A percentile compares a stretch with the other conserved stretches of the same genome.
These are phyloP conservation scores for Eimeria tenella DNA, from an alignment of 169 alveolate genomes.

Conservation along the genomic window DNA sequence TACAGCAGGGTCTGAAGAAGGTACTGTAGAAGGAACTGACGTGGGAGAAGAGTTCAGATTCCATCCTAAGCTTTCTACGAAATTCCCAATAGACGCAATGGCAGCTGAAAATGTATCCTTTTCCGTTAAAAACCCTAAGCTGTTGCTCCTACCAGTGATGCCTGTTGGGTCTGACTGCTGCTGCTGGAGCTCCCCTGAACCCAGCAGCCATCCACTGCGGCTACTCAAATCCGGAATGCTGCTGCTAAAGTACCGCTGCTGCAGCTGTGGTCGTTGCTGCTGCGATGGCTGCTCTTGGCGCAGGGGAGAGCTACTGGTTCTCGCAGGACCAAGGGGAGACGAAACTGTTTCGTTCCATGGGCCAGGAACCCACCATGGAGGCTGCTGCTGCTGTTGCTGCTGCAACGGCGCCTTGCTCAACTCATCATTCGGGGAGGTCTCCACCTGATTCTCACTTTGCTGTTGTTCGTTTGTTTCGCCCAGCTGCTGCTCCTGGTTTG, in stretches of 20 bases:
- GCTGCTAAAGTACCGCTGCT: conserved; percentile 41
- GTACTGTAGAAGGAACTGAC: background rate
- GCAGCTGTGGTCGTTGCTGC: conserved; percentile 26
- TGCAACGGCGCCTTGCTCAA: background rate
- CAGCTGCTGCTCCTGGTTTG: conserved; percentile 23
- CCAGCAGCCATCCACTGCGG: conserved; percentile 15
- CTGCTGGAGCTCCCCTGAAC: background rate
- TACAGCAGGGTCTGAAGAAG: background rate
- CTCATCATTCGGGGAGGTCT: background rate
- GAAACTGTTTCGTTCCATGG: conserved; percentile 35
- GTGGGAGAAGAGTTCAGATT: background rate
- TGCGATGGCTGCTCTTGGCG: background rate
- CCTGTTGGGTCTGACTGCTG: conserved; percentile 26
- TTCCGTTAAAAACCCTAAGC: background rate
- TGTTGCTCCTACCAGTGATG: conserved; percentile 25
- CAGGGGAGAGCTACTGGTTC: background rate
- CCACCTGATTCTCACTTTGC: background rate
- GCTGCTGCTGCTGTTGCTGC: conserved; percentile 39
- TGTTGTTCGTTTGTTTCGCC: background rate
- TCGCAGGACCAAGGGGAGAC: background rate
- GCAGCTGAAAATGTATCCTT: conserved; percentile 41
- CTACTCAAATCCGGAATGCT: conserved; percentile 39
- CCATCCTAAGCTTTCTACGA: conserved; percentile 46
- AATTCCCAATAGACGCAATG: background rate
- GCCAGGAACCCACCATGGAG: background rate